A percentile compares a stretch with the other conserved stretches of the same genome.
Conservation (phyloP, 352 stramenopile species). For the Phytopythium litorale region DNA sequence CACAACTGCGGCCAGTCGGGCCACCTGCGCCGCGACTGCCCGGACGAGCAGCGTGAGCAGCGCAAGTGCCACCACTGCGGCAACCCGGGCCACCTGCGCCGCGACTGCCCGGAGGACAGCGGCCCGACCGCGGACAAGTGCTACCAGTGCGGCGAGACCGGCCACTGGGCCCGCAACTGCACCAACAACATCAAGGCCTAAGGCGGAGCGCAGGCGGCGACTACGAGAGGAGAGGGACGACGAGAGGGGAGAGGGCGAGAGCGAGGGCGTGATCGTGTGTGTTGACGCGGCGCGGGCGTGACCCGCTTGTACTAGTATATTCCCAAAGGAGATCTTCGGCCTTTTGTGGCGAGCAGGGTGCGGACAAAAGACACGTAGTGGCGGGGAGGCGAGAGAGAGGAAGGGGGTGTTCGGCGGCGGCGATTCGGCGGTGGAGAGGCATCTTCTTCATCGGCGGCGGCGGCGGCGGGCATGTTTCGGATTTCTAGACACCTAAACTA, state of each 20-base stretch:
- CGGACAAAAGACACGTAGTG: slow-evolving; percentile 31
- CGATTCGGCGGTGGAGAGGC: neutral
- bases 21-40: slow-evolving; percentile 71
- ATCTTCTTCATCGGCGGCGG: neutral
- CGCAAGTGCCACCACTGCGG: slow-evolving; percentile 80
- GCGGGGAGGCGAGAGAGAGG: slow-evolving; percentile 34
- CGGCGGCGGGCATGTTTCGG: slow-evolving; percentile 14
- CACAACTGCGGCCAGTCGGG: slow-evolving; percentile 74
- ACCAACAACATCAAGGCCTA: slow-evolving; percentile 43
- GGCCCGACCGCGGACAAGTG: slow-evolving; percentile 69
- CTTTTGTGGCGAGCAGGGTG: slow-evolving; percentile 30
- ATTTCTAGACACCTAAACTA: slow-evolving; percentile 53
- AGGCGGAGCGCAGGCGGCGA: slow-evolving; percentile 11
- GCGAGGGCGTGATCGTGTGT: slow-evolving; percentile 23
- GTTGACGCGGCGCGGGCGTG: slow-evolving; percentile 32
- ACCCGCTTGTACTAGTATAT: slow-evolving; percentile 61
- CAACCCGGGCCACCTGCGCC: slow-evolving; percentile 61
- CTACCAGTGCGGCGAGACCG: slow-evolving; percentile 76
- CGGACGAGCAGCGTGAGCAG: slow-evolving; percentile 58
- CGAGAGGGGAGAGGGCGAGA: slow-evolving; percentile 35
- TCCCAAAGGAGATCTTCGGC: slow-evolving; percentile 38
- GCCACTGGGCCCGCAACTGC: slow-evolving; percentile 83
- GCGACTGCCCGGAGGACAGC: slow-evolving; percentile 79
- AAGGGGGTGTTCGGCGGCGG: slow-evolving; percentile 15
- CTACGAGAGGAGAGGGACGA: slow-evolving; percentile 38